Base-by-base conservation (phyloP, 805 yeast species). In the Schwanniomyces yamadae region DNA sequence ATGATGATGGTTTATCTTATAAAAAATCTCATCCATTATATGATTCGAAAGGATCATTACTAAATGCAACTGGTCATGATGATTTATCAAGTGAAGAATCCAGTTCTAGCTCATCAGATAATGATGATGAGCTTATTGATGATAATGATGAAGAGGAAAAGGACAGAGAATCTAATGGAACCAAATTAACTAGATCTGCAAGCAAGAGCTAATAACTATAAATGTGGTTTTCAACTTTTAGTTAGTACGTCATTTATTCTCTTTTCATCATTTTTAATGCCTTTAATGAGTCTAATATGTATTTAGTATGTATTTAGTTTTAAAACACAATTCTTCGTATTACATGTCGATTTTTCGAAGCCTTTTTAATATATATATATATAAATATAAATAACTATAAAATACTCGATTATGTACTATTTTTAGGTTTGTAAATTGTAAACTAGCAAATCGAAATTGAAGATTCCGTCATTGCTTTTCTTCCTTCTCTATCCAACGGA, bases 1-100 rank as follows among this genome's bases (percentile, higher is more conserved):
- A 84, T 50, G 91, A 84, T 55, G 91, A 84, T 50, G 91, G 91
- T 0, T 78, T 77, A 52, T 80, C 86, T 1, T 84, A 84, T 56
- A 77, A 78, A 35, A 81, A 77, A 53, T 68, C 72, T 16, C 77
- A 80, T 48, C 82, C 86, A 5, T 57, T 82, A 36, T 82, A 83
- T 50, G 78, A 73, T 44, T 62, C 76, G 8, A 44, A 50, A 4
- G 60, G 60, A 6, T 44, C 52, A 7, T 44, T 57, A 17, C 34
- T 46, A 13, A 36, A 37, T 12, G 39, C 31, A 20, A 44, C 42
- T 17, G 37, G 30, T 15, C 36, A 36, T 22, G 52, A 48, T 5
- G 56, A 52, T 21, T 57, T 51, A 20, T 41, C 49, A n/a, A 50
- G 52, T 5, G 55, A 61, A 30, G 71, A 61, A 26, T 61, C 54